Evolutionary conservation across 345 rosid genomes (phyloP).

Genomic region (Boechera divaricarpa): DNA sequence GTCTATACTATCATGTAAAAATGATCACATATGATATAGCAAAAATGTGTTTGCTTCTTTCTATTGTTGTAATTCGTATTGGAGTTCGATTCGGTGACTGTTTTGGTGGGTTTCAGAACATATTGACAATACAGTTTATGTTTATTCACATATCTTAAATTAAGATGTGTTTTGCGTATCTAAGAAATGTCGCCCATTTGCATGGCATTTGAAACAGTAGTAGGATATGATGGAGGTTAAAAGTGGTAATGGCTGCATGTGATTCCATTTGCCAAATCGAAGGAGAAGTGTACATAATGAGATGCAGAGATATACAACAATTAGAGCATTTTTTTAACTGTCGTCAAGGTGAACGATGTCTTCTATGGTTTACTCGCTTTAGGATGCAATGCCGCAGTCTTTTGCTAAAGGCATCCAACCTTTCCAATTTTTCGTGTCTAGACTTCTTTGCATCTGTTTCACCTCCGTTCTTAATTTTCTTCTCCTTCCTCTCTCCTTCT

Average conservation of each 20-base stretch:
- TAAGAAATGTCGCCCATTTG: conserved; percentile 3
- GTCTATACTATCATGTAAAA: conserved; percentile 9
- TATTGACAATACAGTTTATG: background rate
- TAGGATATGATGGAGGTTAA: background rate
- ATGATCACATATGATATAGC: conserved; percentile 1
- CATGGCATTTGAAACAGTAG: background rate
- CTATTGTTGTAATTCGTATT: conserved; percentile 27
- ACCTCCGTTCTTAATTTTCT: conserved; percentile 50
- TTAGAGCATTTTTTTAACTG: background rate
- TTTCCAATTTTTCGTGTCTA: conserved; percentile 72
- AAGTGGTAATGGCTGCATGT: conserved; percentile 9
- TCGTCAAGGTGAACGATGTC: conserved; percentile 58
- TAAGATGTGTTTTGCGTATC: conserved; percentile 19
- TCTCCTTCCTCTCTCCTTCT: conserved; percentile 52
- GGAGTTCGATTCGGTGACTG: background rate
- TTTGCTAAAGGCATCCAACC: conserved; percentile 79
- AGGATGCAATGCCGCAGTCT: conserved; percentile 73
- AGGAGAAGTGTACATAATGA: conserved; percentile 29
- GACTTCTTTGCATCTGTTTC: conserved; percentile 55
- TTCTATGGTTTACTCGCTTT: conserved; percentile 66
- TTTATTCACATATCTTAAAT: conserved; percentile 10
- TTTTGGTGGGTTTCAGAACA: background rate
- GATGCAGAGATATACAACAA: conserved; percentile 37
- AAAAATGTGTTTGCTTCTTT: conserved; percentile 10
- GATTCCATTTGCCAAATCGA: conserved; percentile 24